Conservation (phyloP, 306 rosid genomes). For the cucumber (Cucumis sativus) region Cucumber_9930_V3 NC_026659.2:201501-202000, state of each 20-base stretch:
- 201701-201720: conserved; percentile 53
- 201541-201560: conserved; percentile 45
- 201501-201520: conserved; percentile 78
- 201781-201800: background rate
- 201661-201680: conserved; percentile 65
- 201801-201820: background rate
- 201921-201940: background rate
- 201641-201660: conserved; percentile 53
- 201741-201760: conserved; percentile 40
- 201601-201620: conserved; percentile 68
- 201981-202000: too few relatives aligned
- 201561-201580: conserved; percentile 34
- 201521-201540: conserved; percentile 78
- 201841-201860: background rate
- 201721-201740: conserved; percentile 51
- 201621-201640: conserved; percentile 62
- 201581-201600: conserved; percentile 49
- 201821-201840: background rate
- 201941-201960: background rate
- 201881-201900: background rate
- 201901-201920: background rate
- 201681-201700: conserved; percentile 44
- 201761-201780: background rate
- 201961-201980: too few relatives aligned
- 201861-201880: background rate